phyloP scores from a whole-genome alignment of 106 monocot genomes.

The Allium cepa region DNA sequence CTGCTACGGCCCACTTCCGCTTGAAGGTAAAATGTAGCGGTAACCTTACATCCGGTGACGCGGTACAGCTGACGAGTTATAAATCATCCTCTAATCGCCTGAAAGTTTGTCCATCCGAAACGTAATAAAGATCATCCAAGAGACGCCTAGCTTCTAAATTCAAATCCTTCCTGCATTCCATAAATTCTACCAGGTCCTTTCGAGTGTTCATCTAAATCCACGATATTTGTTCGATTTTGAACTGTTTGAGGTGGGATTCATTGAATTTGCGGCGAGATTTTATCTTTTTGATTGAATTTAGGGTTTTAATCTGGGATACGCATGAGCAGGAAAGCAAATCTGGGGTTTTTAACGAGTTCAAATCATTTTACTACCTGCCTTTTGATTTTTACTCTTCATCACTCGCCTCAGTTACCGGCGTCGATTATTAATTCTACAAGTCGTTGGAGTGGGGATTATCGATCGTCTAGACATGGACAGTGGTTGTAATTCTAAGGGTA shows the following conservation, averaged over 20 bases:
- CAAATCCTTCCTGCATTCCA: background rate
- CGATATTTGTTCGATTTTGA: background rate
- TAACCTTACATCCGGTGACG: conserved; percentile 1
- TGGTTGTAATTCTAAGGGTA: conserved; percentile 18
- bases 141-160: background rate
- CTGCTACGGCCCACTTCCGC: too few relatives aligned
- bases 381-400: conserved; percentile 73
- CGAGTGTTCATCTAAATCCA: background rate
- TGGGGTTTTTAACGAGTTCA: conserved; percentile 69
- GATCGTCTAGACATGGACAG: conserved; percentile 32
- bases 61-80: background rate
- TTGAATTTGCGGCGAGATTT: background rate
- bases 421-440: conserved; percentile 32
- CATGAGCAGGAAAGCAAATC: conserved; percentile 85
- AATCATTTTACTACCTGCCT: conserved; percentile 88
- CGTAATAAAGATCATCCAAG: background rate
- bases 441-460: conserved; percentile 16
- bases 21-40: background rate
- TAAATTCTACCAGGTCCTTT: background rate
- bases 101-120: background rate
- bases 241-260: background rate
- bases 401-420: conserved; percentile 56
- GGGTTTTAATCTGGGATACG: conserved; percentile 21
- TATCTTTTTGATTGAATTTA: conserved; percentile 3
- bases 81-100: background rate